Base-by-base conservation (phyloP, 768 basidiomycete species). In the Leccinum variicolor region DNA sequence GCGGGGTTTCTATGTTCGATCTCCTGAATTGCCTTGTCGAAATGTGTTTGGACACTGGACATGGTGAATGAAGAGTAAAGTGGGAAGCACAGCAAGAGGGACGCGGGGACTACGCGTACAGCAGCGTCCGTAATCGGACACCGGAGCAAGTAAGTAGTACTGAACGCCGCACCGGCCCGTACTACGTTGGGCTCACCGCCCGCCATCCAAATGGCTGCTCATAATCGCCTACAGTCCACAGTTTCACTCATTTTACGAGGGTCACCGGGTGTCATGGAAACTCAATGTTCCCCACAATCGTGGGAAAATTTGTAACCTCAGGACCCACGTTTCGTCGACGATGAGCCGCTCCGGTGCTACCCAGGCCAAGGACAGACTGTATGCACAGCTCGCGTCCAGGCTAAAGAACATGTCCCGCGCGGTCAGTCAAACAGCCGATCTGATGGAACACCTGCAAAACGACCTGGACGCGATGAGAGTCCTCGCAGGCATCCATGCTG, bases 331-430 rank as follows among this genome's bases (percentile, higher is more conserved):
- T 39, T 39, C 4, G 39, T 23, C 34, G 15, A 58, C 57, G 41
- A 68, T 64, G 61, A 68, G 57, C 25, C 62, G 66, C n/a, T 50
- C 66, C 4, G 85, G 80, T 65, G 87, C 88, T 4, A 86, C 86
- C 0, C 87, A 88, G 61, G 83, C 87, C 34, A 94, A 94, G 73
- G 86, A 92, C 63, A 75, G 90, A 55, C 84, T 93, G 23, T 94
- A 94, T 66, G 79, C 81, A 39, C 90, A 92, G 66, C 81, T 94
- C 3, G 81, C 90, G 4, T 77, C 81, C 50, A 86, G 84, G 49
- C 71, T 94, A 3, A 81, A 81, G 28, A 77, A 86, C 50, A 84
- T 93, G 72, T 83, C 86, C 51, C 74, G 82, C 19, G 84, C 86
- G 0, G 79, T 93, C 50, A 77, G 79, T 25, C 86, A 84, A 62